Evolutionary conservation across 2,329 filamentous ascomycete genomes (phyloP).

Genomic region (Colletotrichum noveboracense): DNA sequence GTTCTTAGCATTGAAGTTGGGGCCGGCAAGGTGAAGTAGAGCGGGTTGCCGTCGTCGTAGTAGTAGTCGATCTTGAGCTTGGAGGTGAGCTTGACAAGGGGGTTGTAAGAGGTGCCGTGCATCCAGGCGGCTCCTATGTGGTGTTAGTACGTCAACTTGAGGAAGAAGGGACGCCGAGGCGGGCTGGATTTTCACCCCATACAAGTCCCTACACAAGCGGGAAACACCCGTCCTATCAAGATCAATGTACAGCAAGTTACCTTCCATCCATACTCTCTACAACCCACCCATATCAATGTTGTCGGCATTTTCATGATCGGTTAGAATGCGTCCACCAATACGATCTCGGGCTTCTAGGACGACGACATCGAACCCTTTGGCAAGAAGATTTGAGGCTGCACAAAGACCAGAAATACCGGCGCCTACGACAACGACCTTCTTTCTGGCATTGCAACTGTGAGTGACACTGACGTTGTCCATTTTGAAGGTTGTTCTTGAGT

Average conservation of each 20-base stretch:
- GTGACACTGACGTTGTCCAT: not conserved
- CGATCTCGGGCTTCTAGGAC: constrained; percentile 55
- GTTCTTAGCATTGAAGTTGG: not conserved
- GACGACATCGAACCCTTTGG: constrained; percentile 39
- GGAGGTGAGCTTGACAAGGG: not conserved
- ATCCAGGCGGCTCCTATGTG: not conserved
- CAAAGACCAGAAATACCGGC: constrained; percentile 45
- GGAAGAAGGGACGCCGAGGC: not conserved
- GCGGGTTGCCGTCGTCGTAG: not conserved
- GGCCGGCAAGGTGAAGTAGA: not conserved
- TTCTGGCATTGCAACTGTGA: not conserved
- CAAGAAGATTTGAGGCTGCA: constrained; percentile 38
- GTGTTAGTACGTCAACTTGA: not conserved
- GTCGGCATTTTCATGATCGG: not conserved
- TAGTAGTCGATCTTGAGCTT: not conserved
- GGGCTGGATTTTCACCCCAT: not conserved
- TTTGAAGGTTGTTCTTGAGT: not conserved
- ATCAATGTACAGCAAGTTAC: not conserved
- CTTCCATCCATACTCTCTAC: not conserved
- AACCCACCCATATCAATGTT: not conserved
- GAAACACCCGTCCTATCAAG: not conserved
- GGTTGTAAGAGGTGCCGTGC: not conserved
- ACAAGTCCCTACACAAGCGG: not conserved
- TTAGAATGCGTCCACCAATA: constrained; percentile 56
- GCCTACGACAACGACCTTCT: constrained; percentile 43